Evolutionary conservation across 2,329 filamentous ascomycete genomes (phyloP), one percentile per base, ranked within the genome.

Genomic region (Hymenoscyphus scutula): DNA sequence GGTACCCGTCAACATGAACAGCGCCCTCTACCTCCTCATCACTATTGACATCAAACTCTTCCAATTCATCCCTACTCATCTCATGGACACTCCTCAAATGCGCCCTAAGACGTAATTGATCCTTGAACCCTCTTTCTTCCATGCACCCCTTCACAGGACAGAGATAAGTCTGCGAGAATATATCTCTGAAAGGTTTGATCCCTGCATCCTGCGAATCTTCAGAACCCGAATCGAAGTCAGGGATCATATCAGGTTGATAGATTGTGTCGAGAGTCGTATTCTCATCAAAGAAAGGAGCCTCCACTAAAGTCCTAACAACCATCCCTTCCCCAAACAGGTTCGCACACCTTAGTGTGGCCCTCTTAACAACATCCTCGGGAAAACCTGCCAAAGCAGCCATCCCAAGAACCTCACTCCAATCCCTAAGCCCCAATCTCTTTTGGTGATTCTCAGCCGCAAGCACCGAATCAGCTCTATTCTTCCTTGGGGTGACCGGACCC

Each of bases 381-480:
- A 92, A 93, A 0, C 90, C 91, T 1, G 84, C 84, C 57, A 96
- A 77, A 0, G 90, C 83, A 2, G 94, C 94, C 0, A 92, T 81
- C 0, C 90, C 90, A 30, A 97, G 77, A 1, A 97, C 84, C 68
- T 96, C 91, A 68, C 87, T 89, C 94, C 94, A 98, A 76, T 96
- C 90, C 25, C 90, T 65, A 19, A 70, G 62, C 2, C 63, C 64
- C 30, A 73, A 54, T 30, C 41, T 70, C 34, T 62, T 67, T n/a
- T 64, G 59, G 27, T 57, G 5, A 4, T 30, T 57, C n/a, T 23
- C 23, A 15, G 48, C 37, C n/a, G 60, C 53, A 29, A 64, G 60
- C 25, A 63, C 64, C 11, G 62, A 51, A 3, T 54, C 60, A 23
- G 53, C 30, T 29, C 58, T 63, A 23, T 56, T 67, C 27, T 54